phyloP scores from a whole-genome alignment of 1,139 yeast species.

The Pichia norvegensis region DNA sequence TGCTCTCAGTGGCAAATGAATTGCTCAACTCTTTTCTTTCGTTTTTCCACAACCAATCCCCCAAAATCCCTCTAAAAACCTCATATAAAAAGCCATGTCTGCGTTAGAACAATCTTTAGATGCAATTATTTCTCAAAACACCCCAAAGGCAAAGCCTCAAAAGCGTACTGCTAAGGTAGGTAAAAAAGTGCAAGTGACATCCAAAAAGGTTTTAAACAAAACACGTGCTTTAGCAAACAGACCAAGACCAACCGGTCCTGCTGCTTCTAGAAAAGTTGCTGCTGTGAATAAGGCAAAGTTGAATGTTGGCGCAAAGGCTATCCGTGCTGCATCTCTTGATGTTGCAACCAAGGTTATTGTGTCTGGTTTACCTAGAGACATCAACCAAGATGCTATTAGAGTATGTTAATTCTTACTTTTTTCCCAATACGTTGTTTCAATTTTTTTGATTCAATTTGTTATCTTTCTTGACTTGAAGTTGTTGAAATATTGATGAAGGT shows the following conservation, averaged over 20 bases:
- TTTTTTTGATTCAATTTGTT: background rate
- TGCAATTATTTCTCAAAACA: constrained; percentile 71
- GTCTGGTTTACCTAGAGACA: constrained; percentile 71
- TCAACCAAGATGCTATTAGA: constrained; percentile 69
- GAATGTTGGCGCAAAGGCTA: background rate
- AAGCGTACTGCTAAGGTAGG: constrained; percentile 32
- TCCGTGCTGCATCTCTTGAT: constrained; percentile 32
- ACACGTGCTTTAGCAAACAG: constrained; percentile 6
- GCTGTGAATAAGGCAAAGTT: constrained; percentile 8
- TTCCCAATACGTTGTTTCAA: background rate
- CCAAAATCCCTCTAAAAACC: constrained; percentile 11
- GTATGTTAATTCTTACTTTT: constrained; percentile 44
- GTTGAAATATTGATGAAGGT: background rate
- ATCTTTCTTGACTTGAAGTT: background rate
- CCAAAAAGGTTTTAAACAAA: constrained; percentile 15
- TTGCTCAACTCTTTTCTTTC: no score
- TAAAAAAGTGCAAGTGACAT: constrained; percentile 22
- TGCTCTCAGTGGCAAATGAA: background rate
- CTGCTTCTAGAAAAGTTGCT: constrained; percentile 10
- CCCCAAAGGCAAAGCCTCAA: constrained; percentile 10
- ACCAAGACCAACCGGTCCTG: constrained; percentile 12
- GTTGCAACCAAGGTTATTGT: constrained; percentile 70
- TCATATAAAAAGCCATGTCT: constrained; percentile 37
- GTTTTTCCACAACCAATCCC: background rate
- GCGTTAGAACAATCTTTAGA: constrained; percentile 90